Evolutionary conservation across 192 early-diverging fungal species (phyloP).

Genomic region (Jimgerdemannia lactiflua): DNA sequence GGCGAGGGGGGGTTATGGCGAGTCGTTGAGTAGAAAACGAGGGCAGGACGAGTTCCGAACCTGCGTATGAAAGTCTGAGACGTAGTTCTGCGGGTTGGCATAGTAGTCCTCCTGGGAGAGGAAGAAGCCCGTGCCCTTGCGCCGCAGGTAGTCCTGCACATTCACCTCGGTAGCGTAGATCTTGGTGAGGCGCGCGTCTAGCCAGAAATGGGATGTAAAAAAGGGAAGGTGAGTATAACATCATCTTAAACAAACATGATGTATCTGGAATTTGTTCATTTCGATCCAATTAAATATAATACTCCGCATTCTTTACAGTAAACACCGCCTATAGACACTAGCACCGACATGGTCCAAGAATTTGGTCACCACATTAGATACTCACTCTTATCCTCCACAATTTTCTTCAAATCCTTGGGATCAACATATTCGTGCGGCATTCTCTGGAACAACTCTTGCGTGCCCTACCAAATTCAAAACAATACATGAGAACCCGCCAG

Average conservation of each 20-base stretch:
- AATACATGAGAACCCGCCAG: no score
- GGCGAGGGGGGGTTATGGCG: background rate
- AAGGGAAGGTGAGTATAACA: no score
- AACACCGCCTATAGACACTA: no score
- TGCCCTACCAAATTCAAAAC: slow-evolving; percentile 51
- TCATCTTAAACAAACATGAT: no score
- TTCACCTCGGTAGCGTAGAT: slow-evolving; percentile 81
- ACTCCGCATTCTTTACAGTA: slow-evolving; percentile 2
- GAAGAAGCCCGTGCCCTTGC: slow-evolving; percentile 65
- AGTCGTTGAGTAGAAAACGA: background rate
- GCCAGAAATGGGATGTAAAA: background rate
- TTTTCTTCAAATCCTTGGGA: slow-evolving; percentile 58
- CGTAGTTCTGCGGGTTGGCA: slow-evolving; percentile 72
- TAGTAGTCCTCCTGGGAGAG: slow-evolving; percentile 66
- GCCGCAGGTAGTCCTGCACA: slow-evolving; percentile 78
- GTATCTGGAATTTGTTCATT: background rate
- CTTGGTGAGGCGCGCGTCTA: slow-evolving; percentile 64
- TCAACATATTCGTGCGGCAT: slow-evolving; percentile 91
- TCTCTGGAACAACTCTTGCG: slow-evolving; percentile 85
- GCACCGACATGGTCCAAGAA: background rate
- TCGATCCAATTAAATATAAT: background rate
- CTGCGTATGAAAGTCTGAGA: slow-evolving; percentile 78
- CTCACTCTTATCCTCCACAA: slow-evolving; percentile 58
- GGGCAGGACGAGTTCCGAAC: slow-evolving; percentile 17
- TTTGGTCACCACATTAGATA: slow-evolving; percentile 6